Evolutionary conservation across 1,284 basidiomycete species (phyloP), one percentile per base, ranked within the genome.

Genomic region (Cutaneotrichosporon sp.): DNA sequence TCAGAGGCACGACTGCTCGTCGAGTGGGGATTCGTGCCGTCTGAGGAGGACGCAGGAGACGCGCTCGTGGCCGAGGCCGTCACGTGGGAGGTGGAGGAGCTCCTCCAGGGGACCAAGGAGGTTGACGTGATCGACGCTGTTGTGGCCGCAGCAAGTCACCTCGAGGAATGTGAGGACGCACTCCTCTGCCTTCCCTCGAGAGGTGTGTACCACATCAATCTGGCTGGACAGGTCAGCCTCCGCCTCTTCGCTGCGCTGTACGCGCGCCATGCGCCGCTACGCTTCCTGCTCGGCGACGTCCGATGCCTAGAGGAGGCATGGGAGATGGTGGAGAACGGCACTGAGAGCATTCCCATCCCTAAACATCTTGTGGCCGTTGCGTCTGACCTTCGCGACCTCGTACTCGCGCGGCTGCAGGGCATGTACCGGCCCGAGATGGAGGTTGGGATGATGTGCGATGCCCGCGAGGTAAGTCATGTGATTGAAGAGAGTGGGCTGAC

Each of bases 1-100:
- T 82, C 83, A 11, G 91, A 91, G 74, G 86, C 88, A 0, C 81
- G 88, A 64, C 83, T 92, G 13, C 81, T 92, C 38, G 83, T 83
- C 34, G 87, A 86, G 63, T 93, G 92, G 80, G 91, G 90, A 0
- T 93, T 92, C 75, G 62, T 68, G 75, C 66, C 66, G 0, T 31
- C 16, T 5, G 58, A 63, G 7, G 59, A 38, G n/a, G 53, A 51
- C 8, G 47, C 31, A 9, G 42, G 40, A 9, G 49, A 56, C 38
- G 62, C 56, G 18, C 18, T 58, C 42, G 61, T 69, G 4, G 76
- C 72, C 13, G 63, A 70, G n/a, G 77, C 75, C 2, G 42, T 73
- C 8, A 69, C 65, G 0, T 76, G 75, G 74, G 62, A 69, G 8
- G 14, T 71, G 8, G 58, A 69, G 10, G 72, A 74, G 18, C 56